Percentiles rank a stretch among this genome's conserved stretches.
Conservation (phyloP, 2,329 filamentous ascomycete species). For the Cordyceps tenuipes region DNA sequence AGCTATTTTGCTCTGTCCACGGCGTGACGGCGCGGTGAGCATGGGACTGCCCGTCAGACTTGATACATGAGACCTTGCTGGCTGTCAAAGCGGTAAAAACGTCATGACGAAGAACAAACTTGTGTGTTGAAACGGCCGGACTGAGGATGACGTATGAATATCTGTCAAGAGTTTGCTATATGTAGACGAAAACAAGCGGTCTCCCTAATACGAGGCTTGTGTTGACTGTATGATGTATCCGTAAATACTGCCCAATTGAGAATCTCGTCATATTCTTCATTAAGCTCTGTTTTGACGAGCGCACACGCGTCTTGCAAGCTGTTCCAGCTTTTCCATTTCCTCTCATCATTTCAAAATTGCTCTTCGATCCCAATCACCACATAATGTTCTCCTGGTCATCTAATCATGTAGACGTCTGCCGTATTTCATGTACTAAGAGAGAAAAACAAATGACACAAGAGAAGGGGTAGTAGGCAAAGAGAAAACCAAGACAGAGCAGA, state of each 20-base stretch:
- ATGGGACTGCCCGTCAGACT: too few species aligned
- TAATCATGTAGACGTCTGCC: not conserved
- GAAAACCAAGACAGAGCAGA: not conserved
- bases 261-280: not conserved
- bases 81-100: too few species aligned
- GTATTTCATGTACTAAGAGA: not conserved
- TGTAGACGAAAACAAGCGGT: too few species aligned
- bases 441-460: not conserved
- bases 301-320: not conserved
- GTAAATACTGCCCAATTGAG: not conserved
- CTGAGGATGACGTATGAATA: too few species aligned
- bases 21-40: too few species aligned
- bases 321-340: not conserved
- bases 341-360: not conserved
- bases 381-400: not conserved
- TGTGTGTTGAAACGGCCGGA: too few species aligned
- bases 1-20: too few species aligned
- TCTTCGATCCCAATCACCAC: not conserved
- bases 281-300: not conserved
- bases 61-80: too few species aligned
- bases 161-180: too few species aligned
- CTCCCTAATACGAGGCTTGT: not conserved
- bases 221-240: not conserved
- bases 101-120: too few species aligned
- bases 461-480: not conserved